A percentile compares a stretch with the other conserved stretches of the same genome.
Evolutionary conservation across 2,329 filamentous ascomycete species (phyloP).

Genomic region (Penicillium sp.): DNA sequence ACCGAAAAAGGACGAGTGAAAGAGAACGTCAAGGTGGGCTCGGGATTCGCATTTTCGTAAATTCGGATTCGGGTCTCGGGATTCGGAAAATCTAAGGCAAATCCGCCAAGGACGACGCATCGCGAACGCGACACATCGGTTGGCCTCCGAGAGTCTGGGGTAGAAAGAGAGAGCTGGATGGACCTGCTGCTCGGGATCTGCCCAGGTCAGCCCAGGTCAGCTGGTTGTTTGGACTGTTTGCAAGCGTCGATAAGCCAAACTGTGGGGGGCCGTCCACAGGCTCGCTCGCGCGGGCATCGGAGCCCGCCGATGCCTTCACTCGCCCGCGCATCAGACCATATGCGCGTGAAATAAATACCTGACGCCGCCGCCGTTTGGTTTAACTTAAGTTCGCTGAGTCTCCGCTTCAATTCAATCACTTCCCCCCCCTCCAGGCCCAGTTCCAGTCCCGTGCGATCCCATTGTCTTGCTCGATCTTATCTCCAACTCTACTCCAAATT

Average conservation of each 20-base stretch:
- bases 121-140: background rate
- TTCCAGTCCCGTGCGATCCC: background rate
- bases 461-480: conserved; percentile 5
- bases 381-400: background rate
- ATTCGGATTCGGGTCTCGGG: conserved; percentile 22
- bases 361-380: background rate
- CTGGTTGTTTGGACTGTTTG: conserved; percentile 1
- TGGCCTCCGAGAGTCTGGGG: conserved; percentile 5
- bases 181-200: background rate
- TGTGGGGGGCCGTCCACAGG: conserved; percentile 29
- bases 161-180: conserved; percentile 1
- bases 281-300: conserved; percentile 42
- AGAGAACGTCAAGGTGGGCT: background rate
- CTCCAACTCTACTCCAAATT: conserved; percentile 6
- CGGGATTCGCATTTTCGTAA: conserved; percentile 20
- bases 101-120: background rate
- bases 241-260: conserved; percentile 31
- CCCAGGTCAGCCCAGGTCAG: background rate
- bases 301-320: conserved; percentile 38
- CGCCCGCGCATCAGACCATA: conserved; percentile 21
- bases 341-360: conserved; percentile 21
- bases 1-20: background rate
- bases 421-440: background rate
- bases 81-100: background rate
- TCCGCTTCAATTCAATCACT: conserved; percentile 1